Percentiles rank a stretch among this genome's conserved stretches.
phyloP scores from a whole-genome alignment of 306 rosid genomes.

The Datisca glomerata region DNA sequence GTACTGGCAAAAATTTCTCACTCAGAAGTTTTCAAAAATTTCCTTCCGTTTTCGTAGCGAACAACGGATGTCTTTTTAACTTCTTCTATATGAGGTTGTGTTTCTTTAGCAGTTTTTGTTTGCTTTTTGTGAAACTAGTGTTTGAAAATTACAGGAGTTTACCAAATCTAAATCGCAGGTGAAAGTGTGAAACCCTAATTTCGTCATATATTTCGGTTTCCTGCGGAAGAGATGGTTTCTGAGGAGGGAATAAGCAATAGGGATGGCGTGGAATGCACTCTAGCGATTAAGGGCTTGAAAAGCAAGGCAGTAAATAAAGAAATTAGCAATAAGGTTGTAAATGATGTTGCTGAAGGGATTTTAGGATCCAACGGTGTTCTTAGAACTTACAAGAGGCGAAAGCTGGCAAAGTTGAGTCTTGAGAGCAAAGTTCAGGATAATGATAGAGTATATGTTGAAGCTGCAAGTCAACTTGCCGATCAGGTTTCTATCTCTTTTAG shows the following conservation, averaged over 20 bases:
- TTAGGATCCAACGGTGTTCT: constrained; percentile 24
- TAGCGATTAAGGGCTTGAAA: constrained; percentile 22
- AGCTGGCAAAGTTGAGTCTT: constrained; percentile 25
- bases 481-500: constrained; percentile 32
- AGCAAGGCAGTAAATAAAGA: constrained; percentile 22
- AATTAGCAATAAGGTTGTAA: constrained; percentile 11
- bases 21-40: no score
- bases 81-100: constrained; percentile 9
- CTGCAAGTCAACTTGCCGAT: constrained; percentile 22
- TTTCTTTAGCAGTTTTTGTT: no score
- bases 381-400: constrained; percentile 85
- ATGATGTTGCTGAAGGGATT: constrained; percentile 24
- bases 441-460: constrained; percentile 24
- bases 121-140: constrained; percentile 15
- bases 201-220: constrained; percentile 17
- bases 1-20: no score
- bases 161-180: constrained; percentile 24
- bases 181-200: constrained; percentile 50
- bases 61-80: background rate
- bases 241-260: constrained; percentile 32
- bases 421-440: constrained; percentile 33
- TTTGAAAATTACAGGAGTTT: constrained; percentile 15
- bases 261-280: constrained; percentile 18
- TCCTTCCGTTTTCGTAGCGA: no score
- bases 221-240: constrained; percentile 29